Conservation (phyloP, 495 filamentous ascomycete species). For the Neurospora sp. region DNA sequence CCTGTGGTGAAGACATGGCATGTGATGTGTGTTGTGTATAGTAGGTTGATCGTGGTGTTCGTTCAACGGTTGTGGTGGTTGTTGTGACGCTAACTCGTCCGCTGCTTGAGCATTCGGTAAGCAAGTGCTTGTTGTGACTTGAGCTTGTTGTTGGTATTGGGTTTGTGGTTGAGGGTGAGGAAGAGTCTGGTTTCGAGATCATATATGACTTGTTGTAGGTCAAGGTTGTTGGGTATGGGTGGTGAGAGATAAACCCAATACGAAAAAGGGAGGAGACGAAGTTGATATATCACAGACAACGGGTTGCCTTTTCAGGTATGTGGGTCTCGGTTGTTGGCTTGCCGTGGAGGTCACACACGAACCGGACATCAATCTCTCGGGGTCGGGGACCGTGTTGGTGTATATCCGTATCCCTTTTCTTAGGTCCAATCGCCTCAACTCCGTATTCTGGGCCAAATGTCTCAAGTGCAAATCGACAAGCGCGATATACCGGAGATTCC, state of each 20-base stretch:
- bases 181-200: background rate
- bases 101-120: background rate
- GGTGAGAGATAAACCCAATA: background rate
- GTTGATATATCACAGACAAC: background rate
- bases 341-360: background rate
- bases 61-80: background rate
- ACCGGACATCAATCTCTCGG: background rate
- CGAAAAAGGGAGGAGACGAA: background rate
- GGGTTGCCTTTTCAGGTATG: background rate
- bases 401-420: background rate
- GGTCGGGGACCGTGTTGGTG: background rate
- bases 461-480: background rate
- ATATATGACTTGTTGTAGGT: background rate
- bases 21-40: background rate
- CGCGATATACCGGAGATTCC: background rate
- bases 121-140: background rate
- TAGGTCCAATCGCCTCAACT: background rate
- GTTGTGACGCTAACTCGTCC: background rate
- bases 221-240: background rate
- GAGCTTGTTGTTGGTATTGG: background rate
- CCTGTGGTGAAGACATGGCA: constrained; percentile 20
- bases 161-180: background rate
- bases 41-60: background rate
- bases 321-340: background rate
- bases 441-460: background rate